phyloP scores from a whole-genome alignment of 2,329 filamentous ascomycete species.

The Beauveria rudraprayagi region DNA sequence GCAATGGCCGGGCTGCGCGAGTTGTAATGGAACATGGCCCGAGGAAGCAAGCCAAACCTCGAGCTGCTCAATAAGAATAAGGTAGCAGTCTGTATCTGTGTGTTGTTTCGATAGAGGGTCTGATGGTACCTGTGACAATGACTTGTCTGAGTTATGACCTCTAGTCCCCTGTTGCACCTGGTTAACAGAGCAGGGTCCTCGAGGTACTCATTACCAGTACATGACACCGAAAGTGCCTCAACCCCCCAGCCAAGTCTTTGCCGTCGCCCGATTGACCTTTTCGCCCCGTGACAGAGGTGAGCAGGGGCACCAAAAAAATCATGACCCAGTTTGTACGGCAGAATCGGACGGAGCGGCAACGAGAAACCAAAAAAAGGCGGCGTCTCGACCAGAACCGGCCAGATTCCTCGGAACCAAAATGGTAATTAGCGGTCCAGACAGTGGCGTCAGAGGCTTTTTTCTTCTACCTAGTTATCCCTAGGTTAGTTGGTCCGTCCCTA shows the following conservation, averaged over 20 bases:
- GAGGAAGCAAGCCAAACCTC: background rate
- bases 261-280: background rate
- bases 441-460: conserved; percentile 10
- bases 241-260: background rate
- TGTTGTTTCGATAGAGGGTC: background rate
- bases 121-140: background rate
- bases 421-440: conserved; percentile 7
- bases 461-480: background rate
- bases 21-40: background rate
- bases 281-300: background rate
- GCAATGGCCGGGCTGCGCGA: background rate
- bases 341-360: conserved; percentile 1
- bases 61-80: too few relatives aligned
- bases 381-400: conserved; percentile 2
- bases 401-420: conserved; percentile 1
- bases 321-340: background rate
- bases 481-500: too few relatives aligned
- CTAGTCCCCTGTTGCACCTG: background rate
- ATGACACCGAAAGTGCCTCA: conserved; percentile 6
- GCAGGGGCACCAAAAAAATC: background rate
- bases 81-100: background rate
- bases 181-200: background rate
- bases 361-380: background rate
- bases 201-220: background rate
- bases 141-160: background rate